Percentiles rank a stretch among this genome's conserved stretches.
Evolutionary conservation across 129 eudicot species (phyloP).

Genomic region (Oenanthe sinensis): DNA sequence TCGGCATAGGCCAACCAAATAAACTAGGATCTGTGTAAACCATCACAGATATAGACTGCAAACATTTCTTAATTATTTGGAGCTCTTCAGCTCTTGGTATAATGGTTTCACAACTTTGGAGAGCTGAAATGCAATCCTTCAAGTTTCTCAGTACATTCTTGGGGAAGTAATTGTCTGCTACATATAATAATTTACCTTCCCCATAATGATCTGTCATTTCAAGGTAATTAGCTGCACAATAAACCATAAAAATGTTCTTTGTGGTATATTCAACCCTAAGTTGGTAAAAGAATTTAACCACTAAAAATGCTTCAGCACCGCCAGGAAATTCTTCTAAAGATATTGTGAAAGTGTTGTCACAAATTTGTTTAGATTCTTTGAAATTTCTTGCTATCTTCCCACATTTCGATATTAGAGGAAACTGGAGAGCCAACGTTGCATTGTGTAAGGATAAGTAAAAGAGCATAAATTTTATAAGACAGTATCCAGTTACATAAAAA

Average conservation of each 20-base stretch:
- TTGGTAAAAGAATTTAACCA: slow-evolving; percentile 73
- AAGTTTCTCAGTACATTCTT: slow-evolving; percentile 54
- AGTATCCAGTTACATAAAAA: neutral
- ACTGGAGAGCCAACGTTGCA: slow-evolving; percentile 33
- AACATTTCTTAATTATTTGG: slow-evolving; percentile 53
- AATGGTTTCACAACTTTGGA: slow-evolving; percentile 64
- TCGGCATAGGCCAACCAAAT: neutral
- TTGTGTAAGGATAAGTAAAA: too few relatives aligned
- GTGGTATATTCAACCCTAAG: slow-evolving; percentile 56
- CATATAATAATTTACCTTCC: slow-evolving; percentile 60
- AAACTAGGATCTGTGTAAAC: neutral
- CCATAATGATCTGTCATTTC: slow-evolving; percentile 79
- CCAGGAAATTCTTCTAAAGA: slow-evolving; percentile 70
- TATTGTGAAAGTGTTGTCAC: slow-evolving; percentile 22
- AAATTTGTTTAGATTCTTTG: slow-evolving; percentile 32
- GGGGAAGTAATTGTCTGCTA: slow-evolving; percentile 59
- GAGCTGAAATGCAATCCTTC: slow-evolving; percentile 87
- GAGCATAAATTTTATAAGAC: neutral
- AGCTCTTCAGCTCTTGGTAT: slow-evolving; percentile 58
- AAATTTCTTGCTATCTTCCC: slow-evolving; percentile 53
- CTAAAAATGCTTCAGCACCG: slow-evolving; percentile 49
- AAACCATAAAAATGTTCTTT: slow-evolving; percentile 48
- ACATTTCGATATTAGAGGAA: slow-evolving; percentile 88
- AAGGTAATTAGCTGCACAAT: slow-evolving; percentile 76
- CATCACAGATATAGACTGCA: slow-evolving; percentile 42